A percentile compares a stretch with the other conserved stretches of the same genome.
phyloP scores from a whole-genome alignment of 1,284 basidiomycete species.

The Volvariella volvacea region DNA sequence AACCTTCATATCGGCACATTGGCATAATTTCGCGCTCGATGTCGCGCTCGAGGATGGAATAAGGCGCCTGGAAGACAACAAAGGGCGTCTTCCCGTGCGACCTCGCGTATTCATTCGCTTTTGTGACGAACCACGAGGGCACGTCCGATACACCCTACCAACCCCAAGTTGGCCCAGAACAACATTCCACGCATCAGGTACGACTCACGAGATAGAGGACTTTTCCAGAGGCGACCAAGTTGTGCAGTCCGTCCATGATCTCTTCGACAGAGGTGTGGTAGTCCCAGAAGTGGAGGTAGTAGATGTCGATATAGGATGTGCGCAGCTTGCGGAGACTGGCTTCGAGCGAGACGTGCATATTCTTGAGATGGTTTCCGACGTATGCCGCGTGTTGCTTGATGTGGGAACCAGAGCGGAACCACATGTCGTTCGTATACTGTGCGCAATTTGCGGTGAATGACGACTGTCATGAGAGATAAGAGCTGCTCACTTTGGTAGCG shows the following conservation, averaged over 20 bases:
- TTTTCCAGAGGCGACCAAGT: constrained; percentile 26
- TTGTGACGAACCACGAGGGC: too few species aligned
- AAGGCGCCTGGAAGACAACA: too few species aligned
- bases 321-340: constrained; percentile 39
- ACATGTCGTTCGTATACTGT: too few species aligned
- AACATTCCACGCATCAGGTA: too few species aligned
- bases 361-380: constrained; percentile 33
- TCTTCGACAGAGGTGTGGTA: constrained; percentile 36
- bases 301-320: constrained; percentile 39
- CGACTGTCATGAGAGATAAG: neutral
- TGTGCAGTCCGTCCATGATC: constrained; percentile 36
- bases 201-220: constrained; percentile 29
- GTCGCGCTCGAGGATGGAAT: too few species aligned
- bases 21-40: too few species aligned
- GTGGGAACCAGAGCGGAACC: constrained; percentile 2
- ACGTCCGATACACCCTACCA: too few species aligned
- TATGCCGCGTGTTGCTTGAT: constrained; percentile 5
- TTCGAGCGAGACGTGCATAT: constrained; percentile 27
- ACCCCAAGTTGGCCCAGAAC: too few species aligned
- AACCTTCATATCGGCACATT: too few species aligned
- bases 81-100: too few species aligned
- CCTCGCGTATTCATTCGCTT: too few species aligned
- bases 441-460: too few species aligned
- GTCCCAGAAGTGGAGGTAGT: constrained; percentile 40
- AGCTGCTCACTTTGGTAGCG: constrained; percentile 39